phyloP scores from a whole-genome alignment of 1,284 basidiomycete genomes.

The Trametes versicolor region DNA sequence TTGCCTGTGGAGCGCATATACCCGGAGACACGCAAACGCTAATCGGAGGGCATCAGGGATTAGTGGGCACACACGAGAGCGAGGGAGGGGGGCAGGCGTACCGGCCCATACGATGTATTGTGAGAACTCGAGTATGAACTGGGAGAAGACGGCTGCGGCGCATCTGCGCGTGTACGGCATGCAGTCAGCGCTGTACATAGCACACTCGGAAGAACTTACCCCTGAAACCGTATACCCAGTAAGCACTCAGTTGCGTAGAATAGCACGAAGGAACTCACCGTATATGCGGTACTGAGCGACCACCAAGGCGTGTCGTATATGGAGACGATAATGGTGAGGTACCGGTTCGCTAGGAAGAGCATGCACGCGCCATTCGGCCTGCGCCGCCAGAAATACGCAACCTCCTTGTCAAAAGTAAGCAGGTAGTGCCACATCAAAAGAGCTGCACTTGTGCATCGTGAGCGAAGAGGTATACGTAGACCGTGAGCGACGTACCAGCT shows the following conservation, averaged over 20 bases:
- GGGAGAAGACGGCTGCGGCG: neutral
- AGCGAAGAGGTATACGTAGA: too few relatives aligned
- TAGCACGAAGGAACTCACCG: neutral
- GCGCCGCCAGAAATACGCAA: constrained; percentile 18
- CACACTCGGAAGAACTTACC: neutral
- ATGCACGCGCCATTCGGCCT: neutral
- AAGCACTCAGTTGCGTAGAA: neutral
- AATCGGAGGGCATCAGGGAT: too few relatives aligned
- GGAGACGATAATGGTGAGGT: neutral
- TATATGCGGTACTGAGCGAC: neutral
- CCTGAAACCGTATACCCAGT: neutral
- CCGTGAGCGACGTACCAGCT: too few relatives aligned
- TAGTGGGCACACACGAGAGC: too few relatives aligned
- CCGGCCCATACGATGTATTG: constrained; percentile 15
- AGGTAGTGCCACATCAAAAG: constrained; percentile 19
- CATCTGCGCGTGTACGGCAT: neutral
- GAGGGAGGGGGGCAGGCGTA: neutral
- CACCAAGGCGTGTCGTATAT: constrained; percentile 2
- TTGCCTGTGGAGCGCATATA: constrained; percentile 8
- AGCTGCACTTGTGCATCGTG: too few relatives aligned
- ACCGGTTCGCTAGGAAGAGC: constrained; percentile 17
- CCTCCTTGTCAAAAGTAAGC: constrained; percentile 17
- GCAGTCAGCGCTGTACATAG: too few relatives aligned
- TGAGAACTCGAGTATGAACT: neutral
- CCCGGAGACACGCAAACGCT: constrained; percentile 8